Base-by-base conservation (phyloP, 352 stramenopile species). In the Globisporangium okanoganense region DNA sequence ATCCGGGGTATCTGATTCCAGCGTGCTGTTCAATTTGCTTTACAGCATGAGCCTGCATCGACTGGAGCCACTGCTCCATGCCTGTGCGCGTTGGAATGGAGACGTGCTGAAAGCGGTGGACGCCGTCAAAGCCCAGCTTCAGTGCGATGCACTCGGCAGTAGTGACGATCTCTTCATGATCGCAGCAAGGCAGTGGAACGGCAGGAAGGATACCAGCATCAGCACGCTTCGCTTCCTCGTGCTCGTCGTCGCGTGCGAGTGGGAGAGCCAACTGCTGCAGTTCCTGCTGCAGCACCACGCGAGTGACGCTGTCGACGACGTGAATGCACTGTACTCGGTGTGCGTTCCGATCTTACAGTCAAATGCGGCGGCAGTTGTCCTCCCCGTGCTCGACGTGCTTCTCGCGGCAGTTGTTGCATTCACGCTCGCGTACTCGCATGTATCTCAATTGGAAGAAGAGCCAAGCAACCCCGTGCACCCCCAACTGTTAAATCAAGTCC, bases 211-310 rank as follows among this genome's bases (percentile, higher is more conserved):
- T 6, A 27, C 16, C 14, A 40, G 31, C 40, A 33, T 66, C 22
- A 51, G 47, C 18, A 38, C 44, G 12, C 63, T 44, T 9, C 8
- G 24, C 2, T 73, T 78, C 40, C 43, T 78, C 25, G 49, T 67
- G 35, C 56, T 69, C 20, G 48, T 78, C 3, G 56, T 71, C 14
- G 66, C 59, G 7, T 66, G 55, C 41, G 27, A 50, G 65, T 56
- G 77, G 50, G 67, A 84, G 29, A 48, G 57, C 20, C 49, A 70
- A 5, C 68, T 88, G 25, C 16, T 71, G 51, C n/a, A 27, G 1
- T 66, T 55, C 47, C 31, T 87, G 31, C 48, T 88, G 35, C 75
- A 76, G 20, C 53, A 52, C 16, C 62, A 82, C 33, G 56, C 27
- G 24, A 49, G 35, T 7, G 76, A 88, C 53, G 65, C 72, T 31